Evolutionary conservation across 192 early-diverging fungal genomes (phyloP).

Genomic region (Ambispora gerdemannii): DNA sequence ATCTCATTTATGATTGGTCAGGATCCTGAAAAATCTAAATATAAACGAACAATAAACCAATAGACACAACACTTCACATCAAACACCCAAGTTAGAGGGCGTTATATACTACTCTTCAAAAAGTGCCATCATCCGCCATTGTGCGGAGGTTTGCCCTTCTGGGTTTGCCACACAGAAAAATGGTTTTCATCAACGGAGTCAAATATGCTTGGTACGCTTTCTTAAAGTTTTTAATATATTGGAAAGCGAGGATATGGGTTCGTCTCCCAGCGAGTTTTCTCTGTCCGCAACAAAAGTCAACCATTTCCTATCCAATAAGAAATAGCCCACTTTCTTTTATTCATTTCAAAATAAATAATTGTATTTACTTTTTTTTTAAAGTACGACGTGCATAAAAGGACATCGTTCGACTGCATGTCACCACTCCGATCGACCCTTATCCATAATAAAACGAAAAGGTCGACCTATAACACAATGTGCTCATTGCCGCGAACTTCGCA

Average conservation of each 20-base stretch:
- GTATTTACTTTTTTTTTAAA: conserved; percentile 5
- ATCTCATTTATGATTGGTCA: no score
- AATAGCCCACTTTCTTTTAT: no score
- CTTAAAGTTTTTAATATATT: neutral
- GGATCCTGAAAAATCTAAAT: no score
- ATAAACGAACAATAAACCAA: no score
- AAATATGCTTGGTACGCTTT: conserved; percentile 47
- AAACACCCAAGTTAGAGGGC: no score
- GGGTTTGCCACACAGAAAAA: conserved; percentile 12
- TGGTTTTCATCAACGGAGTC: conserved; percentile 37
- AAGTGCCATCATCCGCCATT: neutral
- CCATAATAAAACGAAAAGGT: conserved; percentile 63
- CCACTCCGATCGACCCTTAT: conserved; percentile 56
- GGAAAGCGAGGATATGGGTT: neutral
- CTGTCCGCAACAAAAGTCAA: neutral
- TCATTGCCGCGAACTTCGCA: conserved; percentile 68
- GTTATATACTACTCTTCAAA: neutral
- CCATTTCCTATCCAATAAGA: no score
- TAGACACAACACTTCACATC: no score
- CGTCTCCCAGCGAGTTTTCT: neutral
- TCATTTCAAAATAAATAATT: no score
- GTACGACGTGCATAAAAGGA: conserved; percentile 55
- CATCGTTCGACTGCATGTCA: conserved; percentile 55
- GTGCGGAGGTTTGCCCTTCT: conserved; percentile 12
- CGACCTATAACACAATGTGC: conserved; percentile 69